These are phyloP conservation scores for Hanseniaspora lindneri DNA, from an alignment of 805 yeast species.

Conservation along the genomic window DNA sequence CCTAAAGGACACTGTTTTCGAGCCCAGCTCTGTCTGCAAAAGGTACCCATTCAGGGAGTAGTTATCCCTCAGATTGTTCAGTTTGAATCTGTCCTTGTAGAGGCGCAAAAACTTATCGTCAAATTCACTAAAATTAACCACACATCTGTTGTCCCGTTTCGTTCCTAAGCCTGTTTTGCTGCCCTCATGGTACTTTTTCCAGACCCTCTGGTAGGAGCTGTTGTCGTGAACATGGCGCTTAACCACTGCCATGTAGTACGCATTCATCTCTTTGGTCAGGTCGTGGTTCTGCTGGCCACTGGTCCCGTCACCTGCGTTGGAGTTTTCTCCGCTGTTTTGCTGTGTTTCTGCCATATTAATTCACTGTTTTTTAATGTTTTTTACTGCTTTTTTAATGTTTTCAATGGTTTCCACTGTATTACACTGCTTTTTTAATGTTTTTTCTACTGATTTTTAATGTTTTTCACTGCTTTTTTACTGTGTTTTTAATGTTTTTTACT, in stretches of 20 bases:
- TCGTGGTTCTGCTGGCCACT: background rate
- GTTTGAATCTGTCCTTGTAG: slow-evolving; percentile 50
- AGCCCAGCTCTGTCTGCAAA: slow-evolving; percentile 60
- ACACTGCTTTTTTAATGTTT: no score
- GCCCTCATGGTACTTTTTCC: slow-evolving; percentile 15
- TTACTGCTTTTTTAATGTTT: background rate
- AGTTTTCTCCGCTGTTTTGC: background rate
- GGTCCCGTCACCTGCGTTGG: background rate
- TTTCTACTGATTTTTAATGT: background rate
- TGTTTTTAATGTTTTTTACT: no score
- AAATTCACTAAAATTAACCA: slow-evolving; percentile 52
- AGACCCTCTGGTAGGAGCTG: slow-evolving; percentile 9
- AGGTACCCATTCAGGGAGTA: slow-evolving; percentile 58
- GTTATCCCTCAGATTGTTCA: slow-evolving; percentile 44
- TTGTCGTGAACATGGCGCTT: slow-evolving; percentile 12
- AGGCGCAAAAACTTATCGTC: slow-evolving; percentile 54
- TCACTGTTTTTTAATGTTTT: background rate
- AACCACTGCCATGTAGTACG: background rate
- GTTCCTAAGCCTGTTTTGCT: no score
- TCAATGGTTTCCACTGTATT: no score
- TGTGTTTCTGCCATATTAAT: no score
- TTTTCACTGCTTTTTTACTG: background rate
- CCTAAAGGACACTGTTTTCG: slow-evolving; percentile 39
- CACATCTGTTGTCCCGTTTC: background rate
- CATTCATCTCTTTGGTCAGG: slow-evolving; percentile 3